Evolutionary conservation across 2,329 filamentous ascomycete genomes (phyloP).

Genomic region (Penicillium brasilianum): DNA sequence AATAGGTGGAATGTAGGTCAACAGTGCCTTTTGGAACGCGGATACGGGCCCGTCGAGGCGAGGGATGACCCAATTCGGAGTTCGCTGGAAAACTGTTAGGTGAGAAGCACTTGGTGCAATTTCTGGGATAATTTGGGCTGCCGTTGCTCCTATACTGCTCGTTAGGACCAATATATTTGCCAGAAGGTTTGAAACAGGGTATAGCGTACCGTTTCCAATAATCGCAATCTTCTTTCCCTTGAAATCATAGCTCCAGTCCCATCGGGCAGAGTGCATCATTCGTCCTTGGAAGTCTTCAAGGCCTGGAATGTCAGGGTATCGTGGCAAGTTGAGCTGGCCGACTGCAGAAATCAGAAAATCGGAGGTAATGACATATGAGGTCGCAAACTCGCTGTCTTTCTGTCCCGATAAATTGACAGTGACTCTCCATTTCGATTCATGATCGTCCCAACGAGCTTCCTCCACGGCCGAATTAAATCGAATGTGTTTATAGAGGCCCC

Average conservation of each 20-base stretch:
- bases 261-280: conserved; percentile 62
- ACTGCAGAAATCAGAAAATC: conserved; percentile 65
- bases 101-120: conserved; percentile 56
- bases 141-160: conserved; percentile 56
- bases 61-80: conserved; percentile 64
- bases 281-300: conserved; percentile 57
- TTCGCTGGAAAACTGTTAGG: conserved; percentile 62
- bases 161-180: not conserved
- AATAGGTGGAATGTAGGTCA: conserved; percentile 57
- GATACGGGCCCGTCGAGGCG: conserved; percentile 57
- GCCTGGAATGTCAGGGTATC: conserved; percentile 56
- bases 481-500: conserved; percentile 61
- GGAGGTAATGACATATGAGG: conserved; percentile 58
- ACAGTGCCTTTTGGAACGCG: conserved; percentile 47
- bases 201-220: conserved; percentile 60
- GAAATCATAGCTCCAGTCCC: conserved; percentile 64
- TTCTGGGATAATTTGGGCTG: conserved; percentile 64
- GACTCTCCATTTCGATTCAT: conserved; percentile 56
- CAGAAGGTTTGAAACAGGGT: not conserved
- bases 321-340: conserved; percentile 63
- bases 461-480: conserved; percentile 62
- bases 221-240: conserved; percentile 61
- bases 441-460: conserved; percentile 61
- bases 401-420: conserved; percentile 55
- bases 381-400: conserved; percentile 61